Conservation (phyloP, 2,329 filamentous ascomycete genomes). For the Tolypocladium paradoxum region DNA sequence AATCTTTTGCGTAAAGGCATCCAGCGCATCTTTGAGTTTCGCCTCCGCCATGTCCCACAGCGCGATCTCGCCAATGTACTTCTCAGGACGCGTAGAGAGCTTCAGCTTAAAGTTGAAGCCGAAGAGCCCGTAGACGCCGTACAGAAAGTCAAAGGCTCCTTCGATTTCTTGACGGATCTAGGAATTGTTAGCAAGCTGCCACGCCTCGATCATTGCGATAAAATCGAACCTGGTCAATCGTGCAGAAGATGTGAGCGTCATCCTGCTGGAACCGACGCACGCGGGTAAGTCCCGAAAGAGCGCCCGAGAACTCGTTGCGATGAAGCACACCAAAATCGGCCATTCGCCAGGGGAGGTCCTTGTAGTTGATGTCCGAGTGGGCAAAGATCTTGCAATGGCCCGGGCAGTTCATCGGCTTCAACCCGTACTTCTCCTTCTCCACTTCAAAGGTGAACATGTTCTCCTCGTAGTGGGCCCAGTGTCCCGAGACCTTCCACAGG, state of each 20-base stretch:
- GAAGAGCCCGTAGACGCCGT: conserved; percentile 56
- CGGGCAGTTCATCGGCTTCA: conserved; percentile 99
- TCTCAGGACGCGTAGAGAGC: conserved; percentile 81
- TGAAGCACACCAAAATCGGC: conserved; percentile 95
- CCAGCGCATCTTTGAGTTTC: conserved; percentile 67
- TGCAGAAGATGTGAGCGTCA: conserved; percentile 91
- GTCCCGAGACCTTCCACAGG: conserved; percentile 89
- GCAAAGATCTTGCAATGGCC: conserved; percentile 85
- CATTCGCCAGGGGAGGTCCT: conserved; percentile 78
- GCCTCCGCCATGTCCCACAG: conserved; percentile 85
- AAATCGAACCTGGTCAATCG: conserved; percentile 22
- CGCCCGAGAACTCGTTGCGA: conserved; percentile 89
- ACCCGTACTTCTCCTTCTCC: conserved; percentile 61
- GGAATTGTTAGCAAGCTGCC: neutral
- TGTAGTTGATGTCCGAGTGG: conserved; percentile 72
- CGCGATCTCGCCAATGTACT: conserved; percentile 74
- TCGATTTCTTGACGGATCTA: conserved; percentile 46
- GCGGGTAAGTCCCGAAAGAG: conserved; percentile 79
- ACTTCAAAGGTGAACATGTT: conserved; percentile 73
- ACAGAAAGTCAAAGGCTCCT: conserved; percentile 77
- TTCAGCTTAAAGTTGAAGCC: conserved; percentile 75
- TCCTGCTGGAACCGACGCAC: conserved; percentile 94
- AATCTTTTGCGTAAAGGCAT: conserved; percentile 54
- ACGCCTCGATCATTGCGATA: neutral
- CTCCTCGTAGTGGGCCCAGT: conserved; percentile 78